Conservation (phyloP, 2,329 filamentous ascomycete genomes). For the Aspergillus alliaceus region DNA sequence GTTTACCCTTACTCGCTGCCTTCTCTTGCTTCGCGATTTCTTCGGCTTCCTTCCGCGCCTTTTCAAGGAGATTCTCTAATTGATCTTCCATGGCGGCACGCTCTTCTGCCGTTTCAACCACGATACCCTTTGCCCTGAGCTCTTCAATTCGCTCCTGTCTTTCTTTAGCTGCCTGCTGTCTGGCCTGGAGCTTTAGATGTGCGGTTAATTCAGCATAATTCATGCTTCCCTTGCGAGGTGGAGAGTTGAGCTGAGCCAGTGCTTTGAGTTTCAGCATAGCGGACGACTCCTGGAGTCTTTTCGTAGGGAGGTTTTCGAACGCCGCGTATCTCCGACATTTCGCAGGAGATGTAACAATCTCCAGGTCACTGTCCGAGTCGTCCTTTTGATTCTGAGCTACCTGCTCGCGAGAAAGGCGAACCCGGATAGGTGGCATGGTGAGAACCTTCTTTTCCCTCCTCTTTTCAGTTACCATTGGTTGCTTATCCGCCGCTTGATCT, state of each 20-base stretch:
- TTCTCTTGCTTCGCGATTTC: constrained; percentile 77
- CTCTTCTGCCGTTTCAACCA: constrained; percentile 83
- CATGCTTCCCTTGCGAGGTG: constrained; percentile 59
- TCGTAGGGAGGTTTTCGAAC: constrained; percentile 68
- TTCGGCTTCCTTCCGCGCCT: constrained; percentile 76
- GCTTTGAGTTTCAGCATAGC: constrained; percentile 69
- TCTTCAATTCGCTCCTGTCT: constrained; percentile 74
- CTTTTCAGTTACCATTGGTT: constrained; percentile 24
- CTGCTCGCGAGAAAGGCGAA: constrained; percentile 41
- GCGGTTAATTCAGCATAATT: constrained; percentile 68
- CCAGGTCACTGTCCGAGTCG: constrained; percentile 57
- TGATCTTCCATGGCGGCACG: constrained; percentile 77
- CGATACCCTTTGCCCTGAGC: constrained; percentile 75
- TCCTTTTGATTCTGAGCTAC: constrained; percentile 36
- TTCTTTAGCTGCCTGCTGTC: constrained; percentile 76
- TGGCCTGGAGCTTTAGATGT: constrained; percentile 68
- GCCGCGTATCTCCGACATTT: constrained; percentile 53
- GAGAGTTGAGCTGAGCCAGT: constrained; percentile 68
- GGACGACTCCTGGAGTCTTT: constrained; percentile 58
- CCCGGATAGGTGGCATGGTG: constrained; percentile 35
- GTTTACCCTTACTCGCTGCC: constrained; percentile 66
- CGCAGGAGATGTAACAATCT: constrained; percentile 56
- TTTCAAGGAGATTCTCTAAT: constrained; percentile 84
- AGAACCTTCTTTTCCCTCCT: constrained; percentile 29
- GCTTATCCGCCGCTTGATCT: constrained; percentile 15